Evolutionary conservation across 805 yeast species (phyloP).

Genomic region (Candida tallmaniae): DNA sequence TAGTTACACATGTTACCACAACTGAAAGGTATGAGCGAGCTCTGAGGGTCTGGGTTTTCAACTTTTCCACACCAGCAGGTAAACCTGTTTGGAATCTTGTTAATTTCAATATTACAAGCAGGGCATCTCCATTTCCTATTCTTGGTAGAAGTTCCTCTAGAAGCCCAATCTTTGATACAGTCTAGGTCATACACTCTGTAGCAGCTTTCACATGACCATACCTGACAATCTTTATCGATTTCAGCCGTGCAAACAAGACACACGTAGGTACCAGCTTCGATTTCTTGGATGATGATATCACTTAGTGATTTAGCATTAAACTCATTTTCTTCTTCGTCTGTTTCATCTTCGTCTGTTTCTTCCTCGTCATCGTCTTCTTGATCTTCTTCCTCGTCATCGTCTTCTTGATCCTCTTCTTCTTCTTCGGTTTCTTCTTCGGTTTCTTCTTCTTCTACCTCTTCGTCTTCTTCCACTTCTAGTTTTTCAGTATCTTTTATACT

Average conservation of each 20-base stretch:
- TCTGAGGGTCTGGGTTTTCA: slow-evolving; percentile 60
- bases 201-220: slow-evolving; percentile 81
- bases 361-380: background rate
- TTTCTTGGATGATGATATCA: slow-evolving; percentile 47
- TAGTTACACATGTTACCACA: slow-evolving; percentile 81
- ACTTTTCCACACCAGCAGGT: slow-evolving; percentile 89
- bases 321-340: slow-evolving; percentile 13
- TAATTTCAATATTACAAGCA: slow-evolving; percentile 56
- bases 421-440: background rate
- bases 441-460: too few relatives aligned
- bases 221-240: slow-evolving; percentile 55
- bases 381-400: background rate
- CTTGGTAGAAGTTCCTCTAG: slow-evolving; percentile 58
- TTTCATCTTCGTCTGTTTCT: slow-evolving; percentile 1
- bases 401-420: background rate
- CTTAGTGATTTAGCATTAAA: slow-evolving; percentile 22
- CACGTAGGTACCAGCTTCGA: slow-evolving; percentile 63
- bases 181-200: slow-evolving; percentile 79
- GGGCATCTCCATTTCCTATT: slow-evolving; percentile 81
- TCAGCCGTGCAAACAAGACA: slow-evolving; percentile 90
- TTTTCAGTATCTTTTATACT: too few relatives aligned
- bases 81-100: slow-evolving; percentile 50
- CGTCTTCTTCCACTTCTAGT: too few relatives aligned
- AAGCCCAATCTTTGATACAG: slow-evolving; percentile 87
- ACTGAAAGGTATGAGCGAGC: slow-evolving; percentile 62